Conservation (phyloP, 352 stramenopile species). For the Phytophthora kernoviae region DNA sequence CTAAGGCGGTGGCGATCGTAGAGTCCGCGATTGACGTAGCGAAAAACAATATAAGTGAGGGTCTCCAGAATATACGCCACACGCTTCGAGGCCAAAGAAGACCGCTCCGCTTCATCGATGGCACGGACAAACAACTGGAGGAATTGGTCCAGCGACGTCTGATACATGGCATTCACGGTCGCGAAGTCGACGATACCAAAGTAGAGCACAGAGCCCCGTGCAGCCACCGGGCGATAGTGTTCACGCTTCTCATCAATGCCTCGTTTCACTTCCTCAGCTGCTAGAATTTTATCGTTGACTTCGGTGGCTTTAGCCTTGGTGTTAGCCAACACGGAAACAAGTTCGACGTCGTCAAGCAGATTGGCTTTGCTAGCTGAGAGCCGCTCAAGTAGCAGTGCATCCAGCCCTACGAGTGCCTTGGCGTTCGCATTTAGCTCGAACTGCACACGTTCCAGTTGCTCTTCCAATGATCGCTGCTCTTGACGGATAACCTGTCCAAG, state of each 20-base stretch:
- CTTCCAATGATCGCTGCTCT: constrained; percentile 90
- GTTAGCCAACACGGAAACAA: constrained; percentile 85
- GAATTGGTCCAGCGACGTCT: constrained; percentile 91
- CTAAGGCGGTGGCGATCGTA: constrained; percentile 80
- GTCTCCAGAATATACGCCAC: constrained; percentile 89
- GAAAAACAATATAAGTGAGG: constrained; percentile 83
- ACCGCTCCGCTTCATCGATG: constrained; percentile 86
- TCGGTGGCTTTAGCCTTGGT: constrained; percentile 92
- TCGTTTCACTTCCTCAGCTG: constrained; percentile 84
- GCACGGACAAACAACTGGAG: constrained; percentile 81
- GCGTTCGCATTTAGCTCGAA: constrained; percentile 87
- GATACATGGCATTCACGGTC: constrained; percentile 91
- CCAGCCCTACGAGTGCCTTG: constrained; percentile 84
- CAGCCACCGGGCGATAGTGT: constrained; percentile 90
- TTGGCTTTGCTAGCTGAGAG: constrained; percentile 88
- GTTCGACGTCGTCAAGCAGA: constrained; percentile 87
- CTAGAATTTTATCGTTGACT: constrained; percentile 91
- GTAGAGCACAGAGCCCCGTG: constrained; percentile 87
- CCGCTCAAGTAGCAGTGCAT: constrained; percentile 85
- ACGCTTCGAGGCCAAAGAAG: constrained; percentile 80
- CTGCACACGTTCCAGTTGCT: constrained; percentile 88
- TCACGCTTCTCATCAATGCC: constrained; percentile 93
- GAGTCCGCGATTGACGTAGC: constrained; percentile 76
- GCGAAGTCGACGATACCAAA: constrained; percentile 91
- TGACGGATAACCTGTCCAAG: constrained; percentile 92